Evolutionary conservation across 768 basidiomycete species (phyloP).

Genomic region (Auricularia sp.): DNA sequence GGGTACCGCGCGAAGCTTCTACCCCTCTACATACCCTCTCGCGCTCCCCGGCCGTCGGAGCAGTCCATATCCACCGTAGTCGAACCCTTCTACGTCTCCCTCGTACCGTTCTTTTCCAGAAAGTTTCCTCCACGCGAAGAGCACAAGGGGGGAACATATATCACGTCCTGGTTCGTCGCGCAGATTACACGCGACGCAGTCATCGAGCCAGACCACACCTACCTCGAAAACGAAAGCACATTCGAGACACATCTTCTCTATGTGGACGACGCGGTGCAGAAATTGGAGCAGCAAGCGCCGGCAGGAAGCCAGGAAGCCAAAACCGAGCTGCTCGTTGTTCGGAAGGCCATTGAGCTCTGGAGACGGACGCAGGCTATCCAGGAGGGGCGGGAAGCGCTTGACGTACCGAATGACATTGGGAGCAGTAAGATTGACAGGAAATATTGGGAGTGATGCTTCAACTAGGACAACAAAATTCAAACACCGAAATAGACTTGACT

Average conservation of each 20-base stretch:
- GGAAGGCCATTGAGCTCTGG: background rate
- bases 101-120: background rate
- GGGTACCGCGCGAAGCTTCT: constrained; percentile 39
- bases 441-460: background rate
- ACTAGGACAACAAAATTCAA: no score
- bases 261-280: background rate
- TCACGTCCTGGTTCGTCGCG: background rate
- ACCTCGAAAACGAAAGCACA: background rate
- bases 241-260: background rate
- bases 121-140: background rate
- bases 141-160: background rate
- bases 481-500: no score
- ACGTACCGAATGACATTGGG: background rate
- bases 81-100: background rate
- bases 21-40: constrained; percentile 31
- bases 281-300: background rate
- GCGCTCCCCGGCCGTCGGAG: constrained; percentile 20
- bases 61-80: background rate
- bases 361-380: background rate
- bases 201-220: background rate
- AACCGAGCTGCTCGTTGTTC: background rate
- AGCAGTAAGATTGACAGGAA: background rate
- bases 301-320: background rate
- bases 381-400: background rate
- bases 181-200: background rate